Evolutionary conservation across 805 yeast species (phyloP).

Genomic region (Spathaspora sp.): DNA sequence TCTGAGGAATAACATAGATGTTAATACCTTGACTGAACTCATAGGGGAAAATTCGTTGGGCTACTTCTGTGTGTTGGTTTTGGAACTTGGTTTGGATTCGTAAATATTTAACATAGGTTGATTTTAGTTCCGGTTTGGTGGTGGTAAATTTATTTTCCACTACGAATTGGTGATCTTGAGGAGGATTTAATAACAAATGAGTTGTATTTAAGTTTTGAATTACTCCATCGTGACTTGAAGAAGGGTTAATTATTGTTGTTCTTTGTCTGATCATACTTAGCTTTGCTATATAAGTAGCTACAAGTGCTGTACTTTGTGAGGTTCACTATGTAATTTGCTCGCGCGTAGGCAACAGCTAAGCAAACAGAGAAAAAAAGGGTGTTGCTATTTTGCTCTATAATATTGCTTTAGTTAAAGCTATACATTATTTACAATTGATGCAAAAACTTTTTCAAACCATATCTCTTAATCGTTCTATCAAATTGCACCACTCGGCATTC

Average conservation of each 20-base stretch:
- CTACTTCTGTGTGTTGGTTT: conserved; percentile 1
- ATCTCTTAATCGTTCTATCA: conserved; percentile 1
- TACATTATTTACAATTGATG: too few relatives aligned
- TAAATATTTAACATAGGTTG: conserved; percentile 15
- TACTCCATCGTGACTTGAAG: conserved; percentile 19
- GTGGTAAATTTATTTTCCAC: conserved; percentile 15
- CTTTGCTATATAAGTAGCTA: too few relatives aligned
- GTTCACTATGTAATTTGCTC: too few relatives aligned
- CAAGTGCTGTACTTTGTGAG: too few relatives aligned
- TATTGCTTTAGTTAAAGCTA: too few relatives aligned
- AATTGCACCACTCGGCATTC: conserved; percentile 4
- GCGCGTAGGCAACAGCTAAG: too few relatives aligned
- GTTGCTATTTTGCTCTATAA: too few relatives aligned
- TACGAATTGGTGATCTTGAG: conserved; percentile 7
- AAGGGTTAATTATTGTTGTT: conserved; percentile 28
- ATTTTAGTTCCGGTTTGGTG: conserved; percentile 5
- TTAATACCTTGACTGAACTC: conserved; percentile 23
- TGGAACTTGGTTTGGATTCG: conserved; percentile 15
- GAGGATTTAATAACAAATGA: conserved; percentile 8
- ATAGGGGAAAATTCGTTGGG: conserved; percentile 23
- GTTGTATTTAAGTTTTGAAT: conserved; percentile 13
- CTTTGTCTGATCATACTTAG: conserved; percentile 23
- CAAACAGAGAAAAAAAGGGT: too few relatives aligned
- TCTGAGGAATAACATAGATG: conserved; percentile 26
- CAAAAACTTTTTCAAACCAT: neutral